These are phyloP conservation scores for Podospora comata DNA, from an alignment of 495 filamentous ascomycete species.

Conservation along the genomic window DNA sequence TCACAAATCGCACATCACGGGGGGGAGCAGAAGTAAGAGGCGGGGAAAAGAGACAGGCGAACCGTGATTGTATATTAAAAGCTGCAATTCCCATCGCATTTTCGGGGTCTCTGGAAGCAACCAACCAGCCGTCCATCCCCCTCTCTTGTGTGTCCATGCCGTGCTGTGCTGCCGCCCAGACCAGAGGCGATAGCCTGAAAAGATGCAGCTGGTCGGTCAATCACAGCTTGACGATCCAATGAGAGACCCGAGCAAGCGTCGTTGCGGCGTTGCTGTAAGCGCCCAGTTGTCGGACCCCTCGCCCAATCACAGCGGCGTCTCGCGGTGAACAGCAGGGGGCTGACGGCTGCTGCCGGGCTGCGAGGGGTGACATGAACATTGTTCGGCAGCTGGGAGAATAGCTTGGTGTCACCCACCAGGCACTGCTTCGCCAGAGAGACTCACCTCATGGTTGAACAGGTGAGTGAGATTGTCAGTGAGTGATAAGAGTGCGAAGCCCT, in stretches of 20 bases:
- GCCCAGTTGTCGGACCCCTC: slow-evolving; percentile 13
- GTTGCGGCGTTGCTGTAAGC: slow-evolving; percentile 28
- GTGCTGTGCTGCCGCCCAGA: slow-evolving; percentile 23
- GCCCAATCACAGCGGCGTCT: slow-evolving; percentile 25
- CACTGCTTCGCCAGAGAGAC: not conserved
- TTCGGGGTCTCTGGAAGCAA: not conserved
- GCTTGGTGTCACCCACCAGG: not conserved
- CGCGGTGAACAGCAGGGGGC: slow-evolving; percentile 14
- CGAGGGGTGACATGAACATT: too few relatives aligned
- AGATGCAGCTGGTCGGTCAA: slow-evolving; percentile 31
- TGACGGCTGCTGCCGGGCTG: not conserved
- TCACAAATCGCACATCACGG: not conserved
- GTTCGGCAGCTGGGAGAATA: not conserved
- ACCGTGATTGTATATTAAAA: slow-evolving; percentile 1
- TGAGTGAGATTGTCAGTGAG: not conserved
- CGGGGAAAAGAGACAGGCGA: not conserved
- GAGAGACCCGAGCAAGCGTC: slow-evolving; percentile 17
- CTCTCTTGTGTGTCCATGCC: not conserved
- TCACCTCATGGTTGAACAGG: not conserved
- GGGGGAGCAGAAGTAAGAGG: not conserved
- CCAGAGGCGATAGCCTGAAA: slow-evolving; percentile 27
- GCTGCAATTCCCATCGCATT: not conserved
- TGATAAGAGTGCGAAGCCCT: not conserved
- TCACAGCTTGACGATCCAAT: slow-evolving; percentile 32
- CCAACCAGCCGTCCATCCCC: not conserved